Evolutionary conservation across 2,329 filamentous ascomycete genomes (phyloP).

Genomic region (Alternaria gaisen): DNA sequence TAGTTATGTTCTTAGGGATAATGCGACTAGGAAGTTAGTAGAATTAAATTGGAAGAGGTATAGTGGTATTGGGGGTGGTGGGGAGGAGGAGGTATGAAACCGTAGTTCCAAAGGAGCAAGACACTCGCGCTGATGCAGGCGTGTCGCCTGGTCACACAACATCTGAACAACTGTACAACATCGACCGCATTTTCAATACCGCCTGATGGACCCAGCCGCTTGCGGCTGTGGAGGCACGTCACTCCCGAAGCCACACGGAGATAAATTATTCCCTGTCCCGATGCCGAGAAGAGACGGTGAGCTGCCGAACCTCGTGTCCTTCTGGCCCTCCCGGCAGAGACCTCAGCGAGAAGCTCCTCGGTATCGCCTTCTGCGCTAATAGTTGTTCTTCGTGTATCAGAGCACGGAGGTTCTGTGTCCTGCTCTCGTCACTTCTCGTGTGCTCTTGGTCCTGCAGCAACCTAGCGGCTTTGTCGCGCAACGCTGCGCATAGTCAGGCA

Average conservation of each 20-base stretch:
- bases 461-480: constrained; percentile 14
- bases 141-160: constrained; percentile 12
- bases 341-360: constrained; percentile 12
- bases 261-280: constrained; percentile 13
- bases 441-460: constrained; percentile 34
- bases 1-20: too few species aligned
- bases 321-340: constrained; percentile 18
- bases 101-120: too few species aligned
- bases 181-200: constrained; percentile 6
- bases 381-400: constrained; percentile 2
- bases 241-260: constrained; percentile 23
- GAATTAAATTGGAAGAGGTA: too few species aligned
- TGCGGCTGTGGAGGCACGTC: constrained; percentile 14
- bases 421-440: constrained; percentile 18
- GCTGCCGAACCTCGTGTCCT: constrained; percentile 24
- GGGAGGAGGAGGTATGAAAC: too few species aligned
- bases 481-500: constrained; percentile 26
- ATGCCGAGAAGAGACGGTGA: constrained; percentile 33
- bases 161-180: constrained; percentile 14
- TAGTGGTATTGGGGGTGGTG: too few species aligned
- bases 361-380: constrained; percentile 2
- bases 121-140: constrained; percentile 3
- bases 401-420: constrained; percentile 19
- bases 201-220: constrained; percentile 9
- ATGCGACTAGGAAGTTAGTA: too few species aligned